phyloP scores from a whole-genome alignment of 129 eudicot genomes.

The Flaveria brownii region DNA sequence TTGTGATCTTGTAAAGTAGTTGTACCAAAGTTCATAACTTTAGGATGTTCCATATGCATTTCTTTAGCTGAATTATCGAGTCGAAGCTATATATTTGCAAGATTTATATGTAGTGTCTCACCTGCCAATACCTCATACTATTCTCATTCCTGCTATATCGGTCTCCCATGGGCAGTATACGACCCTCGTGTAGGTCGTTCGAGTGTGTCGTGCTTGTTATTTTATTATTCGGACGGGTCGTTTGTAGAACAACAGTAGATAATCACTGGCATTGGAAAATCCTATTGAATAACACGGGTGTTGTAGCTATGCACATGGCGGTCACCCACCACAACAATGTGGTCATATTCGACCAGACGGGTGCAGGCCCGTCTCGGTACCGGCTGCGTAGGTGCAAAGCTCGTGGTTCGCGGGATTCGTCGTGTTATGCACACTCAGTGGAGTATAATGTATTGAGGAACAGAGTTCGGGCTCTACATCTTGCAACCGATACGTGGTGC shows the following conservation, averaged over 20 bases:
- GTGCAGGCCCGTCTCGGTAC: slow-evolving; percentile 48
- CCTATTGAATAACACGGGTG: slow-evolving; percentile 59
- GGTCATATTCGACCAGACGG: slow-evolving; percentile 54
- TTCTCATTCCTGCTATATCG: neutral
- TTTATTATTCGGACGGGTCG: slow-evolving; percentile 26
- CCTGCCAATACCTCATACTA: slow-evolving; percentile 30
- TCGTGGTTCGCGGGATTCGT: slow-evolving; percentile 22
- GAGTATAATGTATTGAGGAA: slow-evolving; percentile 54
- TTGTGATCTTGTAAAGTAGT: slow-evolving; percentile 40
- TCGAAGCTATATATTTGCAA: slow-evolving; percentile 15
- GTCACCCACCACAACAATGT: slow-evolving; percentile 62
- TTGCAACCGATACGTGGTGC: slow-evolving; percentile 60
- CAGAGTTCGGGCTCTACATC: slow-evolving; percentile 48
- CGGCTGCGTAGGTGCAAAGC: slow-evolving; percentile 39
- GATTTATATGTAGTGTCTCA: neutral
- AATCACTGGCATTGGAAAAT: slow-evolving; percentile 52
- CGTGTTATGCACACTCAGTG: slow-evolving; percentile 68
- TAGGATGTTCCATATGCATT: slow-evolving; percentile 41
- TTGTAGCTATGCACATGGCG: slow-evolving; percentile 75
- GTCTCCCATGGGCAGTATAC: slow-evolving; percentile 30
- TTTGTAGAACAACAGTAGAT: slow-evolving; percentile 2
- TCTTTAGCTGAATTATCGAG: slow-evolving; percentile 24
- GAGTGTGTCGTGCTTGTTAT: slow-evolving; percentile 28
- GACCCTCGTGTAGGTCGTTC: slow-evolving; percentile 3
- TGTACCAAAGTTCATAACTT: slow-evolving; percentile 20